These are phyloP conservation scores for Hymenoscyphus salicellus DNA, from an alignment of 2,329 filamentous ascomycete species.

Conservation along the genomic window DNA sequence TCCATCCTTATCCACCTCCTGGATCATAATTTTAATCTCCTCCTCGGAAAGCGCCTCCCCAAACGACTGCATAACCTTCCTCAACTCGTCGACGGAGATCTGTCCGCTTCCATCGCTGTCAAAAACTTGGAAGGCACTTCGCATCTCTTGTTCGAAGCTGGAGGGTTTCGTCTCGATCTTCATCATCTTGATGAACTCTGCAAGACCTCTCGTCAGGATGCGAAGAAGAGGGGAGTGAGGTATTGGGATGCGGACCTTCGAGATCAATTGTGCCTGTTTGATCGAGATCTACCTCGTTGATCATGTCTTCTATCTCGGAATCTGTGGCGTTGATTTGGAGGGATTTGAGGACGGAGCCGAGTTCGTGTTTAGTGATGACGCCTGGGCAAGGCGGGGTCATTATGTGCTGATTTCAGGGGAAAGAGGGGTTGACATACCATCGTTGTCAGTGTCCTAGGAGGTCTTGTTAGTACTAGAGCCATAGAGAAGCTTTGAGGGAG, in stretches of 20 bases:
- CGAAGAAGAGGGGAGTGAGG: not conserved
- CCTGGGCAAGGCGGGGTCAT: constrained; percentile 40
- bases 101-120: constrained; percentile 64
- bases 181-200: constrained; percentile 67
- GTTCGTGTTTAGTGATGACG: constrained; percentile 61
- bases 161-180: constrained; percentile 59
- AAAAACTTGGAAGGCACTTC: constrained; percentile 64
- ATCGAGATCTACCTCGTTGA: constrained; percentile 64
- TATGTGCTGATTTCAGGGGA: not conserved
- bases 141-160: constrained; percentile 62
- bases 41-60: constrained; percentile 63
- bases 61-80: constrained; percentile 61
- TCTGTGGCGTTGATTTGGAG: constrained; percentile 55
- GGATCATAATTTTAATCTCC: constrained; percentile 64
- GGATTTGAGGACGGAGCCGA: constrained; percentile 62
- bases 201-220: not conserved
- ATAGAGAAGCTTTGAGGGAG: not conserved
- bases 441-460: not conserved
- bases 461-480: not conserved
- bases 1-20: constrained; percentile 62
- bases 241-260: constrained; percentile 43
- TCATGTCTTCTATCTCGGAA: constrained; percentile 50
- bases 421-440: not conserved
- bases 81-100: constrained; percentile 60
- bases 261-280: constrained; percentile 65